Evolutionary conservation across 2,329 filamentous ascomycete genomes (phyloP).

Genomic region (Leptographium lundbergii): DNA sequence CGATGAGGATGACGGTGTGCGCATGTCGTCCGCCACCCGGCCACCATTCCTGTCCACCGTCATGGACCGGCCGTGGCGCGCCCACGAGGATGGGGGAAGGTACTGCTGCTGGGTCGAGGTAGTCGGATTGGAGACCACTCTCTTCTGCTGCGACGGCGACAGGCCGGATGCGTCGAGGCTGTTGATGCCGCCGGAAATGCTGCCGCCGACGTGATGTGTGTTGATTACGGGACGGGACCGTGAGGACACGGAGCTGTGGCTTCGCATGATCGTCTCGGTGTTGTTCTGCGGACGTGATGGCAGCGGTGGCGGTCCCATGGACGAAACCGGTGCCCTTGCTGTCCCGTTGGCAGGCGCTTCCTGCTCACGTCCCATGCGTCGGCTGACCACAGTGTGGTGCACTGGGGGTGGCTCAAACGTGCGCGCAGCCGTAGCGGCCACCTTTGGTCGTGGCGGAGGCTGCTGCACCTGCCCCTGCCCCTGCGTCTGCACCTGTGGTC

Average conservation of each 20-base stretch:
- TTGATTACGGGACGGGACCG: conserved; percentile 11
- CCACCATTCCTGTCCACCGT: conserved; percentile 34
- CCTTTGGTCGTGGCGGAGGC: not conserved
- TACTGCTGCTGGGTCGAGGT: conserved; percentile 29
- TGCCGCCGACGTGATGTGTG: conserved; percentile 30
- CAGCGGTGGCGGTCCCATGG: conserved; percentile 33
- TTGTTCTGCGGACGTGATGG: conserved; percentile 33
- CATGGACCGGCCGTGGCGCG: conserved; percentile 32
- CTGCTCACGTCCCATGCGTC: conserved; percentile 33
- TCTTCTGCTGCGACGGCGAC: conserved; percentile 18
- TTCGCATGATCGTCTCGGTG: conserved; percentile 16
- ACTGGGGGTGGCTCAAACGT: conserved; percentile 39
- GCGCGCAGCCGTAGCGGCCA: not conserved
- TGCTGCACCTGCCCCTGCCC: not conserved
- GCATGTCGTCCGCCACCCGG: conserved; percentile 22
- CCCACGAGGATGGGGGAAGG: conserved; percentile 27
- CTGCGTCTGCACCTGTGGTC: conserved; percentile 23
- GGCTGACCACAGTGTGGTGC: conserved; percentile 34
- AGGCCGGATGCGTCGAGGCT: not conserved
- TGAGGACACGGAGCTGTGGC: conserved; percentile 16
- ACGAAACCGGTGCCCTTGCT: conserved; percentile 14
- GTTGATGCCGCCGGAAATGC: conserved; percentile 10
- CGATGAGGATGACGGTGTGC: not conserved
- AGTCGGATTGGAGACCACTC: conserved; percentile 33
- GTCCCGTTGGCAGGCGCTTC: conserved; percentile 15